Percentiles rank a stretch among this genome's conserved stretches.
These are phyloP conservation scores for Rehmannia glutinosa DNA, from an alignment of 257 asterid genomes.

Conservation along the genomic window DNA sequence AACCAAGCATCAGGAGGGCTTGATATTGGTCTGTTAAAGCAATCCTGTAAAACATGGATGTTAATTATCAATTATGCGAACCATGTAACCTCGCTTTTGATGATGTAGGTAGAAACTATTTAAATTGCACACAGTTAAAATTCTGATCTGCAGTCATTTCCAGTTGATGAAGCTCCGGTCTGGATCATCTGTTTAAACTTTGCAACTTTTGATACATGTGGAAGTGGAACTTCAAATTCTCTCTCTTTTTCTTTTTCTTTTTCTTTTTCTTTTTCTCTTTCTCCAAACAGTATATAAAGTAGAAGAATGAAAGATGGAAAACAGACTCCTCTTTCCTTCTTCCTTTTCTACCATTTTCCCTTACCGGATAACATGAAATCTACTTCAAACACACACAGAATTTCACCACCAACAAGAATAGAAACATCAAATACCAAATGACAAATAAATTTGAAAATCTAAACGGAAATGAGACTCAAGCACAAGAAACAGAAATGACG, in stretches of 20 bases:
- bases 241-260: neutral
- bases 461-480: neutral
- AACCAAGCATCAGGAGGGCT: constrained; percentile 99
- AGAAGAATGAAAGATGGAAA: neutral
- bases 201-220: neutral
- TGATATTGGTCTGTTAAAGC: constrained; percentile 95
- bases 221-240: neutral
- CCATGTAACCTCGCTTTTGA: neutral
- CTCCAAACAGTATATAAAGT: neutral
- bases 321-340: neutral
- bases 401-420: neutral
- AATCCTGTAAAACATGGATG: constrained; percentile 53
- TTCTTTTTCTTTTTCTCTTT: neutral
- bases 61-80: constrained; percentile 9
- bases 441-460: neutral
- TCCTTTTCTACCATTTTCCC: constrained; percentile 1
- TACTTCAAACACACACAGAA: constrained; percentile 8
- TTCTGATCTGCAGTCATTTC: neutral
- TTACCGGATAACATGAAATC: neutral
- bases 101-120: neutral
- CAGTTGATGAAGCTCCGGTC: neutral
- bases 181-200: neutral
- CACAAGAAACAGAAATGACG: too few relatives aligned
- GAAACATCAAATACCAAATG: neutral
- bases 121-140: neutral